Base-by-base conservation (phyloP, 768 basidiomycete genomes). In the Albatrellus ellisii region DNA sequence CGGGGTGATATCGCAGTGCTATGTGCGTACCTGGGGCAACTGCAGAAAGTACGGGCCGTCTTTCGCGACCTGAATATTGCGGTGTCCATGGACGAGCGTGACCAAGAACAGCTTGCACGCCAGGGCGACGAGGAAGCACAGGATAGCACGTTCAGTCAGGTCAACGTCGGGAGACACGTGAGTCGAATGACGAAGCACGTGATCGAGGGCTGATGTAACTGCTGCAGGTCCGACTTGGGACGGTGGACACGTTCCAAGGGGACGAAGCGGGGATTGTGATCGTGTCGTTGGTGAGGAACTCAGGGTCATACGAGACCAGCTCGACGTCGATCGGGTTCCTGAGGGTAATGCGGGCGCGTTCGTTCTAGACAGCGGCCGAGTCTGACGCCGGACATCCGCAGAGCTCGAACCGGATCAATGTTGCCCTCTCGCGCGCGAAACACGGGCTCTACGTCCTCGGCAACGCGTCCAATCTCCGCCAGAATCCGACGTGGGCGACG, bases 181-280 rank as follows among this genome's bases (percentile, higher is more conserved):
- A 20, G 67, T 55, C 21, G 15, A 11, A 14, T 24, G 40, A 8
- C 14, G 35, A 3, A 21, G 28, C 4, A 11, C 5, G 31, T 5
- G 4, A 8, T 8, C 28, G 20, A 11, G 6, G 1, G 25, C 35
- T 36, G 33, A 21, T 11, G 41, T 11, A 12, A 38, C 2, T 0
- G 26, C 26, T 29, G 14, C 40, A 83, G 80, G 71, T 84, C 31
- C 68, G 72, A 6, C 61, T 87, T 4, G 70, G 84, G 4, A 86
- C 83, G 0, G 71, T 87, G 1, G 83, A 88, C 47, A 84, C 78
- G 38, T 87, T 74, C 53, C 85, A 87, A 57, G 84, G 82, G 2
- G 74, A 79, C 45, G 81, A 83, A 60, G 77, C 71, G 1, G 72
- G 67, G 63, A 69, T 86, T 40, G 71, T 86, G 25, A 81, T 87